These are phyloP conservation scores for Lichina pygmaea DNA, from an alignment of 495 filamentous ascomycete species.

Conservation along the genomic window DNA sequence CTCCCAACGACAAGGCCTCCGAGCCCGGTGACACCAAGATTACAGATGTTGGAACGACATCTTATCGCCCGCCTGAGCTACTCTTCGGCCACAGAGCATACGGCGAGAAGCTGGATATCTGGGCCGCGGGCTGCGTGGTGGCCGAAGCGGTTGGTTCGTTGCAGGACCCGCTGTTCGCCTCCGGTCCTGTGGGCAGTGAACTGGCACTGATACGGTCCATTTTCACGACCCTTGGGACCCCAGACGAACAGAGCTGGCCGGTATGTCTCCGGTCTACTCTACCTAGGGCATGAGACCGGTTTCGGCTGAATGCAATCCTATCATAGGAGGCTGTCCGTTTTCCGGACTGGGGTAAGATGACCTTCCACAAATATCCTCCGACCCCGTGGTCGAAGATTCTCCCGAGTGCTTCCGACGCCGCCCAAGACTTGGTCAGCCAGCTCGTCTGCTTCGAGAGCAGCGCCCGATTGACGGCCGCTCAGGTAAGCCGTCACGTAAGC, in stretches of 20 bases:
- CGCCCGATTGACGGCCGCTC: constrained; percentile 19
- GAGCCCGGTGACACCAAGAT: constrained; percentile 49
- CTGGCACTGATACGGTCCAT: constrained; percentile 72
- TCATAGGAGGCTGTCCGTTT: constrained; percentile 23
- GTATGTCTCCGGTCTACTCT: constrained; percentile 12
- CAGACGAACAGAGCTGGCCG: constrained; percentile 52
- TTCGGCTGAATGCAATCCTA: constrained; percentile 2
- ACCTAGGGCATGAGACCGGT: not conserved
- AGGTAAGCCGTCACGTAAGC: constrained; percentile 13
- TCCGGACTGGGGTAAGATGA: constrained; percentile 41
- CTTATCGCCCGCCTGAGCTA: constrained; percentile 72
- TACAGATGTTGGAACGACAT: constrained; percentile 77
- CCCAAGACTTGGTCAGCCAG: constrained; percentile 23
- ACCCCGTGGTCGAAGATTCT: constrained; percentile 27
- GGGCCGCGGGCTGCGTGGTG: constrained; percentile 66
- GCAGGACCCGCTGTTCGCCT: constrained; percentile 43
- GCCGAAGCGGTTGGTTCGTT: constrained; percentile 27
- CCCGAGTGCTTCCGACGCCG: constrained; percentile 18
- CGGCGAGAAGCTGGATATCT: constrained; percentile 48
- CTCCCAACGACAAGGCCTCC: constrained; percentile 25
- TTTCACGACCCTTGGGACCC: constrained; percentile 71
- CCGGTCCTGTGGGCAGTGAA: constrained; percentile 73
- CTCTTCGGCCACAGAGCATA: constrained; percentile 67
- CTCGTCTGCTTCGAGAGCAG: constrained; percentile 30
- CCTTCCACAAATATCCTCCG: constrained; percentile 24